Evolutionary conservation across 768 basidiomycete genomes (phyloP).

Genomic region (Jaapia argillacea): DNA sequence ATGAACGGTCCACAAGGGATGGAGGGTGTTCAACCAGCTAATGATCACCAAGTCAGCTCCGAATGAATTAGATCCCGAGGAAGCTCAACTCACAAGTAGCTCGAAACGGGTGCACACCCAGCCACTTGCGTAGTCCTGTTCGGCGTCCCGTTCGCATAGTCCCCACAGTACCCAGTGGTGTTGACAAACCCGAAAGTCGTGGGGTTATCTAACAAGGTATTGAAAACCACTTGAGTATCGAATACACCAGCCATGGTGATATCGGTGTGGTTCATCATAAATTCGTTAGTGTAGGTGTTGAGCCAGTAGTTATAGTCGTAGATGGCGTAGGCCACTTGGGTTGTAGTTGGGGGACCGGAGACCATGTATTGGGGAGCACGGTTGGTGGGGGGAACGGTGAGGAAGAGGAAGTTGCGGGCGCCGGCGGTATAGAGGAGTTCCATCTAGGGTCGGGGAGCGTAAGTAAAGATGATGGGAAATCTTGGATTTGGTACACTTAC

Average conservation of each 20-base stretch:
- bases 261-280: constrained; percentile 30
- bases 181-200: constrained; percentile 47
- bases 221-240: constrained; percentile 49
- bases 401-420: constrained; percentile 25
- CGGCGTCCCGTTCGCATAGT: constrained; percentile 49
- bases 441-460: constrained; percentile 27
- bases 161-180: constrained; percentile 45
- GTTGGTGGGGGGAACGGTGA: constrained; percentile 28
- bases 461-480: background rate
- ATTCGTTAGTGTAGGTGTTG: constrained; percentile 22
- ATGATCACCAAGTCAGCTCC: background rate
- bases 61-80: background rate
- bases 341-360: constrained; percentile 21
- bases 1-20: constrained; percentile 55
- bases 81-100: constrained; percentile 43
- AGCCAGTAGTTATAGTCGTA: constrained; percentile 44
- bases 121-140: constrained; percentile 39
- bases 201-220: constrained; percentile 43
- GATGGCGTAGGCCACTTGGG: constrained; percentile 24
- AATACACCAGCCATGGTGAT: constrained; percentile 39
- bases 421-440: constrained; percentile 37
- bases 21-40: constrained; percentile 54
- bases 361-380: constrained; percentile 28
- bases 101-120: constrained; percentile 53
- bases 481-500: constrained; percentile 7